Evolutionary conservation across 2,329 filamentous ascomycete species (phyloP), one percentile per base, ranked within the genome.

Genomic region (Aspergillus flavus): DNA sequence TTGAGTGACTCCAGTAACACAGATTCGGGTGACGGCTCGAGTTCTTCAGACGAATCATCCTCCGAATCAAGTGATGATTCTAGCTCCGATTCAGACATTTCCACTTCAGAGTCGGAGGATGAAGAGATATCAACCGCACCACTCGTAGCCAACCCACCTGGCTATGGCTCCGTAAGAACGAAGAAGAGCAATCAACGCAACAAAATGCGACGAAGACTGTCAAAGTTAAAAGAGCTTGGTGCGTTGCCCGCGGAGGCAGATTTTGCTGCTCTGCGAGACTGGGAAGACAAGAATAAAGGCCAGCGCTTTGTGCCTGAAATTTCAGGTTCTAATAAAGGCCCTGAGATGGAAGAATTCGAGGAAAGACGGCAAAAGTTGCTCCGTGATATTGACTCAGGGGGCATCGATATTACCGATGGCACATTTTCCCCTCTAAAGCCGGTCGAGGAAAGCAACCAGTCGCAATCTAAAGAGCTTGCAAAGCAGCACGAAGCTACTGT

Each of bases 121-220:
- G 69, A 74, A 63, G 67, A 68, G 30, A 48, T 62, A 46, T 32
- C 64, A 61, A 70, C 62, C 58, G 69, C 60, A 36, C 52, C 59
- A 14, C 60, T 61, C 23, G 70, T 69, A 41, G 56, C 70, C 36
- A 76, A 75, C 16, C 73, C 82, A 57, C 84, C 86, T 50, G 81
- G 82, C 5, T 59, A 81, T 63, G 88, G 88, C 19, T 80, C 79
- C 36, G 67, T 71, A 26, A 69, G 73, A 21, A 91, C 88, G 0
- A 82, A 82, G 57, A 76, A 77, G 28, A 84, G 87, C 64, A 91
- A 91, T 66, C 70, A 76, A 34, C 81, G 88, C 45, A 81, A 82
- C 46, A 83, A 82, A 61, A 75, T 83, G 58, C 75, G 79, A 45
- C 83, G 83, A 61, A 78, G 79, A 61, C 76, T 90, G 12, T 75